Evolutionary conservation across 2,329 filamentous ascomycete species (phyloP), one percentile per base, ranked within the genome.

Genomic region (Chalaropsis thielavioides): DNA sequence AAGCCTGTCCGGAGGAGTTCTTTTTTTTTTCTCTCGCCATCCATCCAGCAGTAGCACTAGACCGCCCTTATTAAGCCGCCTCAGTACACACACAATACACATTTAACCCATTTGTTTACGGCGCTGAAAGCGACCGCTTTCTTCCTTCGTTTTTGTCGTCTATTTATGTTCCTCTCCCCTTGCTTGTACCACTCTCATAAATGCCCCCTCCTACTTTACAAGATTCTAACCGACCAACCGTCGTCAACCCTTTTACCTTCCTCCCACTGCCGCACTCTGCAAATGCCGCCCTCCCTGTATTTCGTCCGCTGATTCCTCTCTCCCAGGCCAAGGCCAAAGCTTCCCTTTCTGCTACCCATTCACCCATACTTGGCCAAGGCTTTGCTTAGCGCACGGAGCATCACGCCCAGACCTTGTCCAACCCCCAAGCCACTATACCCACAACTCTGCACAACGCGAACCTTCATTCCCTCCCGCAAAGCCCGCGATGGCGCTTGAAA

Each of bases 1-100:
- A 67, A 67, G 65, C 65, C 65, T 67, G 65, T 67, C 65, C 65
- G 65, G 65, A 62, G 65, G 65, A 67, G 65, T 43, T 49, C 22
- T 60, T 56, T 41, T 41, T 11, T 58, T 63, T 63, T 54, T 63
- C 27, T 0, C 22, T 35, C 13, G 10, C 11, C 10, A 17, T n/a
- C 24, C 24, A 35, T 11, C 44, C n/a, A 49, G 35, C 8, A 10
- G 3, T 38, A 6, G 35, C 31, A 35, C 35, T 38, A 38, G 6
- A 6, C 31, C 31, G 6, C 3, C 31, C 35, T 38, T 8, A 10
- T 38, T 8, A 38, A 38, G 7, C 35, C 35, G 35, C 8, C 35
- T 38, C 35, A 38, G n/a, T n/a, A n/a, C n/a, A n/a, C n/a, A n/a
- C n/a, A n/a, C n/a, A n/a, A n/a, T n/a, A n/a, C n/a, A n/a, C n/a